These are phyloP conservation scores for Neostapfia colusana DNA, from an alignment of 176 grass and related monocot genomes.

Conservation along the genomic window DNA sequence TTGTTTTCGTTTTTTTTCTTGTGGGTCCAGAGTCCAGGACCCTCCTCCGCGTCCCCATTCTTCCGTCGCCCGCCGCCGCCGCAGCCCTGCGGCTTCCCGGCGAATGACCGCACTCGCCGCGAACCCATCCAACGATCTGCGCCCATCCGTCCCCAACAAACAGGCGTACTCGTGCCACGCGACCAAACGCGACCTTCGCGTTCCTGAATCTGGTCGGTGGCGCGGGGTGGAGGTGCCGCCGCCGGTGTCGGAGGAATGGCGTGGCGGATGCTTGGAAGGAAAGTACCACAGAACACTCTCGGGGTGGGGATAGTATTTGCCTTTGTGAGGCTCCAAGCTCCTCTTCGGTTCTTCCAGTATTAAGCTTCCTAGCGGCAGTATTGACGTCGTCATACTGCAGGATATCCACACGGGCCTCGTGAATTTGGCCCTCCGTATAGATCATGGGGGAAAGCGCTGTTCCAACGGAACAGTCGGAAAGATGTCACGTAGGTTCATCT, in stretches of 20 bases:
- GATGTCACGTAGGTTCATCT: no score
- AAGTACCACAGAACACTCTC: conserved; percentile 17
- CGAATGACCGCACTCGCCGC: background rate
- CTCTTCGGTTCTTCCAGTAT: no score
- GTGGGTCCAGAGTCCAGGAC: background rate
- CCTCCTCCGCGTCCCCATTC: background rate
- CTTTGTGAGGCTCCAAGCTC: no score
- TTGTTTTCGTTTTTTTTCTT: no score
- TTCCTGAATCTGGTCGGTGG: conserved; percentile 17
- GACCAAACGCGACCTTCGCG: background rate
- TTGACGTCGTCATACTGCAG: no score
- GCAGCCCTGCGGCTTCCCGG: background rate
- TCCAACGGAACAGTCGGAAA: no score
- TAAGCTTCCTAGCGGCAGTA: no score
- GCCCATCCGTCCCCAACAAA: background rate
- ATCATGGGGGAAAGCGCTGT: no score
- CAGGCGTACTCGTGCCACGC: background rate
- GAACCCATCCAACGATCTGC: background rate
- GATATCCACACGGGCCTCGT: no score
- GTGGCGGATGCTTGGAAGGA: conserved; percentile 55
- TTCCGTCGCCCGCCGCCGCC: background rate
- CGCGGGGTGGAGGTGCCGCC: background rate
- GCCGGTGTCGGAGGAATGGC: conserved; percentile 34
- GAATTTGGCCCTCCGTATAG: no score
- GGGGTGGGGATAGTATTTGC: background rate